A percentile compares a stretch with the other conserved stretches of the same genome.
phyloP scores from a whole-genome alignment of 495 filamentous ascomycete species.

The Xylaria nigripes region DNA sequence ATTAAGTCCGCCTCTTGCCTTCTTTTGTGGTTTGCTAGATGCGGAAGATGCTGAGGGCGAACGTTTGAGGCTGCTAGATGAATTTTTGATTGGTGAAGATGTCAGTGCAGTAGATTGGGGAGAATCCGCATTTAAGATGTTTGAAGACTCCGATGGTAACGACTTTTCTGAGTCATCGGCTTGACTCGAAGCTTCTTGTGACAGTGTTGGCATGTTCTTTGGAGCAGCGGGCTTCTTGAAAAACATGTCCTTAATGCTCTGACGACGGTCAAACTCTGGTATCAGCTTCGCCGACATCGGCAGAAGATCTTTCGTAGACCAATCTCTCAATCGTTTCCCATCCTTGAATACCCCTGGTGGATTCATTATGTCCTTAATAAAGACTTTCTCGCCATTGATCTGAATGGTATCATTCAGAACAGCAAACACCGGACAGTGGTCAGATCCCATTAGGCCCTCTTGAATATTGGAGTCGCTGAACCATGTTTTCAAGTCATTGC shows the following conservation, averaged over 20 bases:
- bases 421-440: slow-evolving; percentile 92
- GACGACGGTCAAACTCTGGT: slow-evolving; percentile 76
- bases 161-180: not conserved
- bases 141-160: not conserved
- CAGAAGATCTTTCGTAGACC: slow-evolving; percentile 54
- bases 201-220: slow-evolving; percentile 8
- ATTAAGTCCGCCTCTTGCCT: slow-evolving; percentile 24
- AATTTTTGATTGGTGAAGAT: slow-evolving; percentile 17
- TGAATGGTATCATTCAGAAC: slow-evolving; percentile 57
- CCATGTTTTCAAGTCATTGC: slow-evolving; percentile 72
- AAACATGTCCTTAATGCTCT: slow-evolving; percentile 93
- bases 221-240: slow-evolving; percentile 38
- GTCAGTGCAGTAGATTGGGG: slow-evolving; percentile 5
- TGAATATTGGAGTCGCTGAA: slow-evolving; percentile 86
- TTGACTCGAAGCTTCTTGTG: slow-evolving; percentile 14
- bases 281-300: slow-evolving; percentile 75
- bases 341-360: slow-evolving; percentile 64
- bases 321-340: slow-evolving; percentile 61
- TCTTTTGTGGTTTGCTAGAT: slow-evolving; percentile 31
- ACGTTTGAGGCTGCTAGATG: slow-evolving; percentile 25
- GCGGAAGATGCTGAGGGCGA: slow-evolving; percentile 20
- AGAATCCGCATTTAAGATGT: slow-evolving; percentile 11
- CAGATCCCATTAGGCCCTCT: slow-evolving; percentile 89
- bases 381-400: slow-evolving; percentile 39
- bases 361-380: slow-evolving; percentile 72